Base-by-base conservation (phyloP, 1,284 basidiomycete species). In the Ceratobasidium papillatum region DNA sequence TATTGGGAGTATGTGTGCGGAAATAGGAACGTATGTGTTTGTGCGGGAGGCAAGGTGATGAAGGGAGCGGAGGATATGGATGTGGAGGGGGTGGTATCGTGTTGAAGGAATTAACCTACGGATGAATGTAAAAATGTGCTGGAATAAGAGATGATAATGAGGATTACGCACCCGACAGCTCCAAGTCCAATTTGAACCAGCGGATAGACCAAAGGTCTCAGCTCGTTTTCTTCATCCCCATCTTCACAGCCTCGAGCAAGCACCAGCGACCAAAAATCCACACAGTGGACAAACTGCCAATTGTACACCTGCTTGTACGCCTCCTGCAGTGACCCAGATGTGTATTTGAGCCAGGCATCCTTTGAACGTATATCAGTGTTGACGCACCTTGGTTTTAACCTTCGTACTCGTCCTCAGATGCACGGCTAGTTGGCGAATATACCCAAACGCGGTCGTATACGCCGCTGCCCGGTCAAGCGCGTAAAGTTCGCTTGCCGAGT, bases 211-310 rank as follows among this genome's bases (percentile, higher is more conserved):
- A 99, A 86, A 19, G 95, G 89, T 80, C 91, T 90, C 76, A 99
- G 86, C 75, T 94, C 92, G 80, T 91, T 95, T 79, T 92, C 91
- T 75, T 87, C 83, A 2, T 85, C 86, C 9, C 79, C 80, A 11
- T 86, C 86, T 78, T 90, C 89, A 78, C 92, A 95, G 17, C 94
- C 91, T 41, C 90, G 86, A 7, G 90, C 91, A n/a, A 98, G 86
- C 1, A 99, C 94, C 66, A 95, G 86, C 63, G 90, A 89, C 98
- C 98, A 99, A 80, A 99, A 99, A 84, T 99, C 98, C 78, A 99
- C 85, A 76, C 91, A 95, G 81, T 99, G 97, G 5, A 94, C 92
- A 79, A 93, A 99, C 82, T 99, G 97, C 98, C 98, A 99, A 83
- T 99, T 99, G 84, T 98, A 97, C 27, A 98, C 95, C 78, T 93